phyloP scores from a whole-genome alignment of 192 early-diverging fungal genomes.

The Anaeromyces robustus region DNA sequence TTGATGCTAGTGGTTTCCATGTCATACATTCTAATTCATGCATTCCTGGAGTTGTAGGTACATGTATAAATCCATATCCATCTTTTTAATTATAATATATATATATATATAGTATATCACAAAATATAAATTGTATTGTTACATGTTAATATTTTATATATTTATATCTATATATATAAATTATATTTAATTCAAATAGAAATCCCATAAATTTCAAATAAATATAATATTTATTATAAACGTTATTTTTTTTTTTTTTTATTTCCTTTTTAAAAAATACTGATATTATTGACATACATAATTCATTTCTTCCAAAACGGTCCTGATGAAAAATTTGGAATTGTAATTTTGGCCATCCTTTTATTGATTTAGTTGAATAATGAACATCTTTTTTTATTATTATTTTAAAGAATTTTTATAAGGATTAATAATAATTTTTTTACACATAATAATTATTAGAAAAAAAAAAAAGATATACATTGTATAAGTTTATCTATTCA shows the following conservation, averaged over 20 bases:
- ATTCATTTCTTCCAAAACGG: slow-evolving; percentile 29
- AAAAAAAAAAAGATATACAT: slow-evolving; percentile 1
- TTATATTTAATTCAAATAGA: too few species aligned
- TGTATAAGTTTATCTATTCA: not conserved
- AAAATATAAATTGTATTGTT: too few species aligned
- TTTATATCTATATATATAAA: too few species aligned
- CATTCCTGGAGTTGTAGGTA: slow-evolving; percentile 30
- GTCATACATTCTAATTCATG: slow-evolving; percentile 26
- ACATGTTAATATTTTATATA: too few species aligned
- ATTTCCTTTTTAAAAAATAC: too few species aligned
- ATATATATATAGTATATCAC: too few species aligned
- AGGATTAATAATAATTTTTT: too few species aligned
- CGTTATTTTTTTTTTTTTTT: too few species aligned
- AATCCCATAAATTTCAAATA: too few species aligned
- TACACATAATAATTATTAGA: not conserved
- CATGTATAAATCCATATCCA: slow-evolving; percentile 34
- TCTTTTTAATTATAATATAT: slow-evolving; percentile 4
- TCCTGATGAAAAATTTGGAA: slow-evolving; percentile 34
- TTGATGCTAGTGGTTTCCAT: slow-evolving; percentile 19
- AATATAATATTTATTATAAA: too few species aligned
- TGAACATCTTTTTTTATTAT: slow-evolving; percentile 22
- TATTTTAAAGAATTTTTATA: too few species aligned
- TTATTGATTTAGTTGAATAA: slow-evolving; percentile 27
- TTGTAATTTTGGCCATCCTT: slow-evolving; percentile 36
- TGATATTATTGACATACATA: too few species aligned